phyloP scores from a whole-genome alignment of 805 yeast genomes.

The Wickerhamomyces subpelliculosus region DNA sequence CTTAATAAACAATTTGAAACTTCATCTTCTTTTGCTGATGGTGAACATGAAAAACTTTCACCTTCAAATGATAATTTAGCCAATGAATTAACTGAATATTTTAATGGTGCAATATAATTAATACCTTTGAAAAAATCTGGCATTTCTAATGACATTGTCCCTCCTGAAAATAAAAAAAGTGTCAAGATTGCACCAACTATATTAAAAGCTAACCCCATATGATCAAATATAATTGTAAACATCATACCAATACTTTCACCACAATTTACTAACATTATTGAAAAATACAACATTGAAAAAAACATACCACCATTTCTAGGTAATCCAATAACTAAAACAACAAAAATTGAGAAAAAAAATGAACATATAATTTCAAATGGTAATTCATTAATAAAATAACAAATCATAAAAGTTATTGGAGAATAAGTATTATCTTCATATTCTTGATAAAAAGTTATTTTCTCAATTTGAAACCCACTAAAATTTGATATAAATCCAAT shows the following conservation, averaged over 20 bases:
- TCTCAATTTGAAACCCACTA: conserved; percentile 66
- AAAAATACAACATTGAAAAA: conserved; percentile 52
- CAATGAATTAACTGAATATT: conserved; percentile 50
- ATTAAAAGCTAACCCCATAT: conserved; percentile 77
- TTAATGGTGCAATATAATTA: conserved; percentile 73
- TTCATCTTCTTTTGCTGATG: conserved; percentile 24
- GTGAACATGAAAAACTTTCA: conserved; percentile 43
- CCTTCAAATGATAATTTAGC: conserved; percentile 51
- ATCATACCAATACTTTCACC: conserved; percentile 85
- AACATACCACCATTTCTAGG: conserved; percentile 63
- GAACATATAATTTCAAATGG: conserved; percentile 62
- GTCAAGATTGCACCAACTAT: conserved; percentile 59
- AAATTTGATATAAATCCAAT: conserved; percentile 78
- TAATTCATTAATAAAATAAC: conserved; percentile 54
- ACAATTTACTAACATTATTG: conserved; percentile 44
- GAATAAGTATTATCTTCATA: conserved; percentile 70
- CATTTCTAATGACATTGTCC: conserved; percentile 75
- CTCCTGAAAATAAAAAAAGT: conserved; percentile 78
- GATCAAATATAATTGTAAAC: conserved; percentile 64
- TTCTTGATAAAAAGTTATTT: conserved; percentile 76
- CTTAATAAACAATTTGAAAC: conserved; percentile 39
- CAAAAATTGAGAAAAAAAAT: conserved; percentile 50
- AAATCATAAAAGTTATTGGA: conserved; percentile 53
- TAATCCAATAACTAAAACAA: conserved; percentile 66
- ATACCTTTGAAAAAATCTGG: conserved; percentile 59